These are phyloP conservation scores for Populus simonii DNA, from an alignment of 345 rosid species.

Conservation along the genomic window DNA sequence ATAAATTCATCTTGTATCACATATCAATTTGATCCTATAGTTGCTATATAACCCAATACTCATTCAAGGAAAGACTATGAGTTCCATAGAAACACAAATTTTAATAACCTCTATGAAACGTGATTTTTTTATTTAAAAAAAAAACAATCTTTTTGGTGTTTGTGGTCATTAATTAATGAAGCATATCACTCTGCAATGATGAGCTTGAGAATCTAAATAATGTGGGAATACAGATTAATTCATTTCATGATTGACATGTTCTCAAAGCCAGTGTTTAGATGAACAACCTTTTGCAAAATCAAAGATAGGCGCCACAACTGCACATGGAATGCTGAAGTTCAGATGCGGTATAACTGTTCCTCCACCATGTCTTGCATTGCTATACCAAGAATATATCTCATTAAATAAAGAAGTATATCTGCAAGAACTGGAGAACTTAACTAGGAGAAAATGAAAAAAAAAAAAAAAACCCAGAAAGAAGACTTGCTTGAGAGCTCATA, in stretches of 20 bases:
- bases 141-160: background rate
- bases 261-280: constrained; percentile 9
- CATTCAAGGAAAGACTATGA: background rate
- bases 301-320: constrained; percentile 66
- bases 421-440: constrained; percentile 1
- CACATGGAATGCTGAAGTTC: constrained; percentile 94
- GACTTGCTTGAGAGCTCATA: background rate
- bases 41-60: background rate
- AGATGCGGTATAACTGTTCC: constrained; percentile 84
- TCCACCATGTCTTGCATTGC: constrained; percentile 91
- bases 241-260: constrained; percentile 5
- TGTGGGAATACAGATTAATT: background rate
- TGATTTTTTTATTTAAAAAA: background rate
- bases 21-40: background rate
- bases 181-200: background rate
- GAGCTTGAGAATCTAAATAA: background rate
- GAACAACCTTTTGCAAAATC: constrained; percentile 68
- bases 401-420: constrained; percentile 8
- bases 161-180: background rate
- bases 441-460: background rate
- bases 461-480: background rate
- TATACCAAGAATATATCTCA: constrained; percentile 32
- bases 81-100: background rate
- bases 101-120: background rate
- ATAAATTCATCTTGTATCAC: background rate